Percentiles rank a stretch among this genome's conserved stretches.
Evolutionary conservation across 1,284 basidiomycete species (phyloP).

Genomic region (Uromyces viciae-fabae): DNA sequence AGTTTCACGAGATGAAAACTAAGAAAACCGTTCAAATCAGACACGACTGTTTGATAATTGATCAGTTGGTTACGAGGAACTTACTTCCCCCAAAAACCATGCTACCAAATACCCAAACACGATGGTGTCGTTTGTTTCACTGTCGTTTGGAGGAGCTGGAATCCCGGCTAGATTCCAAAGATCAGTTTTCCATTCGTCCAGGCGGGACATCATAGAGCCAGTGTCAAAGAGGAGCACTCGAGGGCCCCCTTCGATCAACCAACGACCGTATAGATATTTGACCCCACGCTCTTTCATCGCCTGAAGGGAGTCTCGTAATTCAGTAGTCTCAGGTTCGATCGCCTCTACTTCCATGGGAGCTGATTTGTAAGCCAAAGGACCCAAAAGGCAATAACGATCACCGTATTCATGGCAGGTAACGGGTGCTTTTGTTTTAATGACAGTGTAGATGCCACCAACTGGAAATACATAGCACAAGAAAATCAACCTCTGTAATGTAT

Average conservation of each 20-base stretch:
- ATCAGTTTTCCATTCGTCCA: constrained; percentile 98
- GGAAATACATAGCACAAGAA: background rate
- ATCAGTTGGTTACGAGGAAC: background rate
- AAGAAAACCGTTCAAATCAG: background rate
- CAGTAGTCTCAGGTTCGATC: constrained; percentile 64
- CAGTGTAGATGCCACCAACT: constrained; percentile 98
- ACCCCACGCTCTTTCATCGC: constrained; percentile 80
- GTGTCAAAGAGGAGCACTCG: constrained; percentile 93
- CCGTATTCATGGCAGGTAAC: constrained; percentile 86
- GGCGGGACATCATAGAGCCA: constrained; percentile 73
- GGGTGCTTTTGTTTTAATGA: constrained; percentile 98
- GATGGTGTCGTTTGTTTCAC: constrained; percentile 98
- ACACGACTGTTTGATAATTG: background rate
- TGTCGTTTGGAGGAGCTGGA: constrained; percentile 88
- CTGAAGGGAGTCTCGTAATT: constrained; percentile 62
- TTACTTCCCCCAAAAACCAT: constrained; percentile 97
- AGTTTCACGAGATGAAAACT: constrained; percentile 44
- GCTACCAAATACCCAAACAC: constrained; percentile 97
- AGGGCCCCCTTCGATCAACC: constrained; percentile 95
- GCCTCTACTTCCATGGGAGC: constrained; percentile 98
- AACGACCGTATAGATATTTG: constrained; percentile 89
- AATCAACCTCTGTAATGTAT: too few species aligned
- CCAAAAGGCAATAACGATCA: constrained; percentile 80
- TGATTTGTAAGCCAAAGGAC: constrained; percentile 90
- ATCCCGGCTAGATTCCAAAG: constrained; percentile 98